Evolutionary conservation across 2,329 filamentous ascomycete genomes (phyloP), one percentile per base, ranked within the genome.

Genomic region (Meredithiella fracta): DNA sequence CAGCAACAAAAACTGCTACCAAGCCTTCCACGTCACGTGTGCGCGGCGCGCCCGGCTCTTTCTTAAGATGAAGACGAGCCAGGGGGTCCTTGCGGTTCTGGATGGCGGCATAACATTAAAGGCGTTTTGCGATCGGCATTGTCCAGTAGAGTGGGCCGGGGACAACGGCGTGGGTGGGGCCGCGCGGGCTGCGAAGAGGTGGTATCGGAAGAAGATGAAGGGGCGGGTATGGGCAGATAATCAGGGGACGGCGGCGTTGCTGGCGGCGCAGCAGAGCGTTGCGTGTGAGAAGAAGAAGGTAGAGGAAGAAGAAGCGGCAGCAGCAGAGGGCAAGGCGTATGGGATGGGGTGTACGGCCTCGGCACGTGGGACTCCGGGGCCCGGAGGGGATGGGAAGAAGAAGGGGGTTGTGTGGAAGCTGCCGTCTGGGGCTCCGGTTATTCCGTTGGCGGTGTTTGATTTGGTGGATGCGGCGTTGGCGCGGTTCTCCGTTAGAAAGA

Each of bases 1-100:
- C 68, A 88, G 90, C 59, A 96, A 97, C 72, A 97, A 96, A 69
- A 87, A 85, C 60, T 98, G 92, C 68, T 98, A 94, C 65, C 84
- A 91, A 64, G 92, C 92, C 7, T 98, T 98, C 67, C 92, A 98
- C 68, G 89, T 96, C 55, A 97, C 92, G 3, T 98, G 92, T 67
- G 92, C 92, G 23, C 80, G 92, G 56, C 81, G 86, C 63, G 89
- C 90, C 51, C 83, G 83, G 60, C 75, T 98, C 0, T 97, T 87
- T 65, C 73, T 98, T 61, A 91, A 91, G 69, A 98, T 98, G 92
- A 98, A 97, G 70, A 89, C 90, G 53, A 86, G 80, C 55, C 86
- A 91, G 60, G 86, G 86, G 53, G 82, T 81, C 11, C 76, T 86
- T 31, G 84, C 85, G 17, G 80, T 89, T 17, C 80, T 91, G 60